phyloP scores from a whole-genome alignment of 2,329 filamentous ascomycete species.

The Cytospora schulzeri region DNA sequence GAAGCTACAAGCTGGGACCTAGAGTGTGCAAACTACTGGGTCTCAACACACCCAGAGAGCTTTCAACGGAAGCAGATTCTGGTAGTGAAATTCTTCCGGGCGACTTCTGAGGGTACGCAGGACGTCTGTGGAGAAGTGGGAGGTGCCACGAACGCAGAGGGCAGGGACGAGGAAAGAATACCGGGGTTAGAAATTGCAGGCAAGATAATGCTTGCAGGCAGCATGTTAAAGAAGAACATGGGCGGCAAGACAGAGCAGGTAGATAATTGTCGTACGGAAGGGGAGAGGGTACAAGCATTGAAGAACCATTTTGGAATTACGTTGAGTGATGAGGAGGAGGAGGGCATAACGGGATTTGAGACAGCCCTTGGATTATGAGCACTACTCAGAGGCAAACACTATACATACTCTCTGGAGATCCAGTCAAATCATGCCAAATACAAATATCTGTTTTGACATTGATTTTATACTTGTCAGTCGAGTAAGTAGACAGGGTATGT shows the following conservation, averaged over 20 bases:
- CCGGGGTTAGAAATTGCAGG: conserved; percentile 49
- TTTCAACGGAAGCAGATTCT: conserved; percentile 59
- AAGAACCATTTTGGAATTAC: conserved; percentile 55
- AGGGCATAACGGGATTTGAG: conserved; percentile 51
- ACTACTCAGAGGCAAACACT: not conserved
- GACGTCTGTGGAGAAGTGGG: not conserved
- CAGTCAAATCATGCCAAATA: not conserved
- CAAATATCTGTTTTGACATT: no score
- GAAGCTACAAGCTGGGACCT: conserved; percentile 67
- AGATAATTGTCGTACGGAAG: conserved; percentile 50
- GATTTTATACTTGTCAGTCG: no score
- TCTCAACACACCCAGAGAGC: conserved; percentile 49
- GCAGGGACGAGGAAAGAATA: not conserved
- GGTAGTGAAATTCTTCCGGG: conserved; percentile 56
- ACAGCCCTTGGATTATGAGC: conserved; percentile 43
- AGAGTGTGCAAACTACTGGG: conserved; percentile 58
- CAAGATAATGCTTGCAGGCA: conserved; percentile 54
- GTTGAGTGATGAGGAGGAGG: conserved; percentile 51
- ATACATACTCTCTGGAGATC: not conserved
- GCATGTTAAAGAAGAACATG: conserved; percentile 55
- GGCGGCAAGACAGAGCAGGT: conserved; percentile 52
- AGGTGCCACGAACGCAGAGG: conserved; percentile 32
- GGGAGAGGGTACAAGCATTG: conserved; percentile 53
- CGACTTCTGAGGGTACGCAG: conserved; percentile 34
- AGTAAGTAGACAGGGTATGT: no score